Percentiles rank a stretch among this genome's conserved stretches.
Conservation (phyloP, 306 rosid genomes). For the Dryas octopetala region DNA sequence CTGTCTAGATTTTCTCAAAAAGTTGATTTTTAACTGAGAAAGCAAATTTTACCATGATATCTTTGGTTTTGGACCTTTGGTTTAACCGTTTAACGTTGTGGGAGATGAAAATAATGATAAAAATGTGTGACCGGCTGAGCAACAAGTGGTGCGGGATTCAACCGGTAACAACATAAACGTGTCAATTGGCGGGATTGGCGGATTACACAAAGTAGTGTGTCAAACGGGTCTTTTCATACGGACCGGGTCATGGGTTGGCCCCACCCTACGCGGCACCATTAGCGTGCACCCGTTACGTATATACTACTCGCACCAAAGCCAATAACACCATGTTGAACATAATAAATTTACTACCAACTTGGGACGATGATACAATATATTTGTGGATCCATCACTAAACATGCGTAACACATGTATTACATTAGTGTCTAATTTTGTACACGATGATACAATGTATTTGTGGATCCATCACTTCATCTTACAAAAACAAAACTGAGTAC, state of each 20-base stretch:
- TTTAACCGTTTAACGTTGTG: neutral
- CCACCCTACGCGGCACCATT: neutral
- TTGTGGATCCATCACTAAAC: too few relatives aligned
- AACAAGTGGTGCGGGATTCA: slow-evolving; percentile 7
- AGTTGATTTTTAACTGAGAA: neutral
- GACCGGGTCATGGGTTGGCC: slow-evolving; percentile 3
- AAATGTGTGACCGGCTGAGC: neutral
- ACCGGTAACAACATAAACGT: slow-evolving; percentile 18
- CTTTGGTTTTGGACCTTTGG: neutral
- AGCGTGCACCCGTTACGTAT: neutral
- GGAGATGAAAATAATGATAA: neutral
- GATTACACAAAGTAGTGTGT: slow-evolving; percentile 6
- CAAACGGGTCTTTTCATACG: neutral
- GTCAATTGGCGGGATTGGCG: slow-evolving; percentile 35
- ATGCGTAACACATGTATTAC: too few relatives aligned
- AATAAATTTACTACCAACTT: too few relatives aligned
- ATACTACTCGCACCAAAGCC: neutral
- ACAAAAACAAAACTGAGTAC: too few relatives aligned
- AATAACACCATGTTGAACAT: too few relatives aligned
- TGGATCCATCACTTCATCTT: too few relatives aligned
- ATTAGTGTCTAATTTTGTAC: too few relatives aligned
- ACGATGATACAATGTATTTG: too few relatives aligned
- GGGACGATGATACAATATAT: neutral
- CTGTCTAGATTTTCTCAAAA: slow-evolving; percentile 17
- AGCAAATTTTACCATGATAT: neutral